phyloP scores from a whole-genome alignment of 2,329 filamentous ascomycete species.

The Sarocladium strictum region DNA sequence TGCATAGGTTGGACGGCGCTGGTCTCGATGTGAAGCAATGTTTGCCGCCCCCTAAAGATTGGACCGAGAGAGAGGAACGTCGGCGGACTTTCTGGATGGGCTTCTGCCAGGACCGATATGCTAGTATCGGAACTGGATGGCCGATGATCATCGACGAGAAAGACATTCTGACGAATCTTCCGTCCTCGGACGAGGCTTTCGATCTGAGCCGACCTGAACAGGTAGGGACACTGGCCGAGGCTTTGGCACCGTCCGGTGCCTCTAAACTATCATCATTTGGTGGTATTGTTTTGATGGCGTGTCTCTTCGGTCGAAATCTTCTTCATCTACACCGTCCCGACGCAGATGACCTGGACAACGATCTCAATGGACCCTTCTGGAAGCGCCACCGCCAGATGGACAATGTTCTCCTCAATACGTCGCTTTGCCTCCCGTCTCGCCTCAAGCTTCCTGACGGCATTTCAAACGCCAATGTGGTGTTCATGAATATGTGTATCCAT shows the following conservation, averaged over 20 bases:
- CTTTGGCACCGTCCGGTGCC: constrained; percentile 65
- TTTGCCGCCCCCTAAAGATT: constrained; percentile 78
- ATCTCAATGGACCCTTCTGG: constrained; percentile 94
- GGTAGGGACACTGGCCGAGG: constrained; percentile 63
- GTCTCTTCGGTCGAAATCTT: constrained; percentile 84
- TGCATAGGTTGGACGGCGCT: constrained; percentile 77
- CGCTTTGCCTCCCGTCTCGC: constrained; percentile 72
- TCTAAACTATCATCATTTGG: constrained; percentile 71
- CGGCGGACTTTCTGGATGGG: constrained; percentile 92
- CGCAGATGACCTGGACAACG: constrained; percentile 72
- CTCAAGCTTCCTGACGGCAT: constrained; percentile 75
- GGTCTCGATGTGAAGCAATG: constrained; percentile 92
- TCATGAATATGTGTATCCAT: constrained; percentile 95
- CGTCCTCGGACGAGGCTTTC: constrained; percentile 78
- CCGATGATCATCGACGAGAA: constrained; percentile 89
- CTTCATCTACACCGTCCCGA: constrained; percentile 86
- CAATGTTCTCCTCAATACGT: constrained; percentile 82
- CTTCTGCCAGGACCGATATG: constrained; percentile 85
- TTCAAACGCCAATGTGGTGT: constrained; percentile 77
- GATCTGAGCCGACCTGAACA: constrained; percentile 70
- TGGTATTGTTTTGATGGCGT: constrained; percentile 78
- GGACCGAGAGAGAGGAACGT: constrained; percentile 89
- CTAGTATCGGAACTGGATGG: constrained; percentile 95
- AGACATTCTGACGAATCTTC: constrained; percentile 84
- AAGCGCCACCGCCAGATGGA: constrained; percentile 86